phyloP scores from a whole-genome alignment of 1,139 yeast species.

The Martiniozyma asiatica region DNA sequence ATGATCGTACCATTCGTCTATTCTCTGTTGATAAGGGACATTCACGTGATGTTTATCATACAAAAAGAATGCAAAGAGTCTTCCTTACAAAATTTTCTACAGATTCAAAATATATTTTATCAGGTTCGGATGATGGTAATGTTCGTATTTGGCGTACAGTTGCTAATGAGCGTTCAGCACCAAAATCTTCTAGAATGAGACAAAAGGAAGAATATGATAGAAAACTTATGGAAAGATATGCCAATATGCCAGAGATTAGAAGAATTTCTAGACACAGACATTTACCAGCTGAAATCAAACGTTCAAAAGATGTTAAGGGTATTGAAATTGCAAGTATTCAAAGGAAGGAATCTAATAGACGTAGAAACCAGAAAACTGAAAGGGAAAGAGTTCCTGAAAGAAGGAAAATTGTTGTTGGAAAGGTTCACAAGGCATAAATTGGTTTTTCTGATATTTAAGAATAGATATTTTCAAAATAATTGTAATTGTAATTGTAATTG shows the following conservation, averaged over 20 bases:
- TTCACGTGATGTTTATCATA: slow-evolving; percentile 88
- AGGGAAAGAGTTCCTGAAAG: slow-evolving; percentile 62
- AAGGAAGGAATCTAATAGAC: slow-evolving; percentile 70
- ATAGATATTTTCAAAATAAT: no score
- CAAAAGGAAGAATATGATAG: slow-evolving; percentile 80
- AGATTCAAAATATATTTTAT: slow-evolving; percentile 76
- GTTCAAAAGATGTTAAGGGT: slow-evolving; percentile 76
- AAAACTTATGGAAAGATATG: slow-evolving; percentile 83
- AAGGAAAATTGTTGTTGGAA: slow-evolving; percentile 74
- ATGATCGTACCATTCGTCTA: slow-evolving; percentile 84
- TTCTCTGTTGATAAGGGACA: slow-evolving; percentile 65
- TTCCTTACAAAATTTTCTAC: slow-evolving; percentile 75
- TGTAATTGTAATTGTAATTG: no score
- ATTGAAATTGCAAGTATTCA: slow-evolving; percentile 62
- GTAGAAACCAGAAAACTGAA: slow-evolving; percentile 73
- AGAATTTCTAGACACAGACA: slow-evolving; percentile 89
- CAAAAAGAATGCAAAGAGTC: slow-evolving; percentile 94
- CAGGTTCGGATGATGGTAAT: slow-evolving; percentile 95
- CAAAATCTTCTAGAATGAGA: slow-evolving; percentile 71
- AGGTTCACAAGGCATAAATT: slow-evolving; percentile 41
- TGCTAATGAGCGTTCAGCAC: slow-evolving; percentile 74
- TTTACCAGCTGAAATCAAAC: slow-evolving; percentile 74
- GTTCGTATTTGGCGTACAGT: slow-evolving; percentile 84
- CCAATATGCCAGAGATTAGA: slow-evolving; percentile 91
- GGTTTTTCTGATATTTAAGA: no score